Evolutionary conservation across 108 stramenopile species (phyloP).

Genomic region (Fragilariopsis cylindrus): DNA sequence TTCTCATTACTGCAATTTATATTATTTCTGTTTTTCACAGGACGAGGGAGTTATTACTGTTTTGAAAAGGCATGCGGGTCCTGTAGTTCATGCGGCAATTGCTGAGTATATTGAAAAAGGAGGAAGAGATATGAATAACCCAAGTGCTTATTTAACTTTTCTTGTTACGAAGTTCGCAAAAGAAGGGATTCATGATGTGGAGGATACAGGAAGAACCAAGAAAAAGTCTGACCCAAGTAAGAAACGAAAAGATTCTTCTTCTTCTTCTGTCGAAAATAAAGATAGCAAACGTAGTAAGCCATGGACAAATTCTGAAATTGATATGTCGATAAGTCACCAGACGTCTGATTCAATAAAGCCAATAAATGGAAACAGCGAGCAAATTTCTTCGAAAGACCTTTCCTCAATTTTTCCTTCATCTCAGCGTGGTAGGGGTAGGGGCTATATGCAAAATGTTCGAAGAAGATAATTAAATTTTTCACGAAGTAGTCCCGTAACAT

Average conservation of each 20-base stretch:
- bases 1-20: no score
- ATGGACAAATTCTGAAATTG: slow-evolving; percentile 41
- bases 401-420: slow-evolving; percentile 68
- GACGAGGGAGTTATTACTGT: slow-evolving; percentile 85
- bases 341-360: neutral
- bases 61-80: slow-evolving; percentile 82
- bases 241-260: slow-evolving; percentile 4
- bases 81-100: slow-evolving; percentile 70
- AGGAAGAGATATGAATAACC: slow-evolving; percentile 75
- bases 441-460: slow-evolving; percentile 39
- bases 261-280: neutral
- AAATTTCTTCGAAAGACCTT: slow-evolving; percentile 14
- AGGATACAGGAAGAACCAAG: slow-evolving; percentile 9
- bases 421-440: slow-evolving; percentile 62
- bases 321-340: slow-evolving; percentile 59
- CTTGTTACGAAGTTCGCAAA: slow-evolving; percentile 73
- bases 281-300: slow-evolving; percentile 24
- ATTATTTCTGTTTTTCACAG: no score
- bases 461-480: neutral
- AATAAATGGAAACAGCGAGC: neutral
- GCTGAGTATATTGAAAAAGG: slow-evolving; percentile 76
- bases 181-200: slow-evolving; percentile 60
- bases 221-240: slow-evolving; percentile 1
- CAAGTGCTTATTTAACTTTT: slow-evolving; percentile 74
- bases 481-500: no score